Percentiles rank a stretch among this genome's conserved stretches.
These are phyloP conservation scores for Vitis cinerea DNA, from an alignment of 164 flowering plant genomes.

Conservation along the genomic window DNA sequence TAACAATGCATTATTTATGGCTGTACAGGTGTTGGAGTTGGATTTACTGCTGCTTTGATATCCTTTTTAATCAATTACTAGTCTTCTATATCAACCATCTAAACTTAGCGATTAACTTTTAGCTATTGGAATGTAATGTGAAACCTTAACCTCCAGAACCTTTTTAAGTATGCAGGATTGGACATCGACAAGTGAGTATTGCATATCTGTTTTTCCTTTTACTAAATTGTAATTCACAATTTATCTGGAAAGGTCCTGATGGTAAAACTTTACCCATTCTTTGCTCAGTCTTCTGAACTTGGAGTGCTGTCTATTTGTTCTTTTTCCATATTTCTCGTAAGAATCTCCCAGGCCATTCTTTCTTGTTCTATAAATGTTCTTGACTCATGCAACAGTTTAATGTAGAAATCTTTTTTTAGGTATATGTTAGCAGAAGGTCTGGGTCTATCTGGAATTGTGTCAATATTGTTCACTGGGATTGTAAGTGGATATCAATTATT, in stretches of 20 bases:
- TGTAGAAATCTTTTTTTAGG: slow-evolving; percentile 34
- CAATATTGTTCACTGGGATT: slow-evolving; percentile 98
- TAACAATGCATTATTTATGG: slow-evolving; percentile 2
- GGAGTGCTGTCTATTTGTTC: slow-evolving; percentile 98
- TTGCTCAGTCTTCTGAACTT: slow-evolving; percentile 87
- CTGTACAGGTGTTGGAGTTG: slow-evolving; percentile 94
- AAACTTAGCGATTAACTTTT: not conserved
- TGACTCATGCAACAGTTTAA: slow-evolving; percentile 1
- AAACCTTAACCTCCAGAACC: slow-evolving; percentile 77
- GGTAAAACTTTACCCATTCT: slow-evolving; percentile 6
- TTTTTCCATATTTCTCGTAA: slow-evolving; percentile 99
- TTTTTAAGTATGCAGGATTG: slow-evolving; percentile 98
- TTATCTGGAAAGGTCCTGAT: slow-evolving; percentile 1
- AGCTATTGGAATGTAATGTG: slow-evolving; percentile 15
- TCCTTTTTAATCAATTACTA: slow-evolving; percentile 48
- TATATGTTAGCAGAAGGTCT: slow-evolving; percentile 99
- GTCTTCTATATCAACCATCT: not conserved
- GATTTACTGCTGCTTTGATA: slow-evolving; percentile 96
- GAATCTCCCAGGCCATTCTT: slow-evolving; percentile 19
- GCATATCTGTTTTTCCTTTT: not conserved
- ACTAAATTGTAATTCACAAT: slow-evolving; percentile 5
- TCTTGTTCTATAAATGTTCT: slow-evolving; percentile 2
- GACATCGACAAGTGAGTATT: slow-evolving; percentile 90
- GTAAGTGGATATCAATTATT: slow-evolving; percentile 50
- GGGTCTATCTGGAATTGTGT: slow-evolving; percentile 97